Evolutionary conservation across 345 rosid species (phyloP), one percentile per base, ranked within the genome.

Genomic region (Heritiera littoralis): DNA sequence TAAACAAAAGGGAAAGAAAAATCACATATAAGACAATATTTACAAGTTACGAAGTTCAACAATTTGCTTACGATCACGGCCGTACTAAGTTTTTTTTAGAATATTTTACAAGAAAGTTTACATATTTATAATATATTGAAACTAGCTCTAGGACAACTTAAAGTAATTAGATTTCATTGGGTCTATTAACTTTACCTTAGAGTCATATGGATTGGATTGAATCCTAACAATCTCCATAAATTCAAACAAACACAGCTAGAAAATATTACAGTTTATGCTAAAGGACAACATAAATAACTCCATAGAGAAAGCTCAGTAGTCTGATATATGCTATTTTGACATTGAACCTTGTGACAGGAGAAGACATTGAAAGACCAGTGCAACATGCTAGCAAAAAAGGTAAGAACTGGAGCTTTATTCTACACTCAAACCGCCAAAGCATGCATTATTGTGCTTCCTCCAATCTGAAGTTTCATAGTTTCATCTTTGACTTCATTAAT

Each of bases 311-410:
- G 7, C 9, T 55, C 60, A 18, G 2, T 6, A 18, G 10, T 55
- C 60, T 55, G 12, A 12, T n/a, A 23, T 59, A 23, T 64, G 52
- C 18, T 64, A 9, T 51, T 83, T 30, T 83, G 75, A 87, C 72
- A 8, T 3, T 55, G 30, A 54, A 73, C 1, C 15, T 80, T 54
- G 18, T 77, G 51, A 59, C 89, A 93, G 98, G 94, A 89, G 41
- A 93, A 80, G 80, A 74, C 81, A 13, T 67, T 94, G 58, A 87
- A 69, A 78, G 90, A 89, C 69, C 89, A 90, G 17, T 90, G 89
- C 81, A 88, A 83, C 68, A 70, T 75, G 70, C 87, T 94, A 10
- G 79, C 80, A 55, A 88, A 90, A 78, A 81, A 92, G 97, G 98
- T 94, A 55, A 55, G n/a, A 13, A 38, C 69, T 28, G 20, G 2